Evolutionary conservation across 345 rosid genomes (phyloP).

Genomic region (Citrus inodora): DNA sequence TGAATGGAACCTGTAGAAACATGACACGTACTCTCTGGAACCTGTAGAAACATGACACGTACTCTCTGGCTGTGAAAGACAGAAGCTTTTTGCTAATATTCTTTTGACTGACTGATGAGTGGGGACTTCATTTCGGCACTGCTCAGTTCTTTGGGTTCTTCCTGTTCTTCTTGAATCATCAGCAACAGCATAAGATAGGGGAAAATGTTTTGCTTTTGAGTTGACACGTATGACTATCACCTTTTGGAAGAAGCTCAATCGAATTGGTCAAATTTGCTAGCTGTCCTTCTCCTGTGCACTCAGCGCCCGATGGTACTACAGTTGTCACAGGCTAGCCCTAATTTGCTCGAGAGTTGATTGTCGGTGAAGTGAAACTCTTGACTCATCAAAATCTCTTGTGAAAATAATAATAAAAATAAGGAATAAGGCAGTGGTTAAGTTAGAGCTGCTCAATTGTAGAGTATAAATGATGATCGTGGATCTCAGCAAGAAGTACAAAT

Average conservation of each 20-base stretch:
- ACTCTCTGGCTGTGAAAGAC: background rate
- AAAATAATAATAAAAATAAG: no score
- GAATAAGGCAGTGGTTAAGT: no score
- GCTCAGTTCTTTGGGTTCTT: background rate
- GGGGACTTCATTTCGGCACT: no score
- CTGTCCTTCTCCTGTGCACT: background rate
- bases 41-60: conserved; percentile 12
- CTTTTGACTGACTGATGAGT: background rate
- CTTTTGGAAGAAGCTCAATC: background rate
- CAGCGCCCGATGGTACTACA: no score
- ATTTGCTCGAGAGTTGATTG: no score
- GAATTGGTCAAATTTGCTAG: background rate
- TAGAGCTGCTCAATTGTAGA: accelerated
- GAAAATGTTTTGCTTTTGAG: background rate
- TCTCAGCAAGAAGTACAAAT: accelerated
- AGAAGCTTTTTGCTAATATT: background rate
- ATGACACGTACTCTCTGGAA: conserved; percentile 12
- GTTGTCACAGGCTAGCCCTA: no score
- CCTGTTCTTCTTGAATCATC: background rate
- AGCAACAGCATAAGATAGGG: background rate
- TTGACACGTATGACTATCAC: background rate
- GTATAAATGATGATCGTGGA: accelerated
- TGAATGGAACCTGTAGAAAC: background rate
- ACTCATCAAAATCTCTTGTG: no score
- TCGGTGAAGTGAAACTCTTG: no score